These are phyloP conservation scores for Eucalyptus sp. DNA, from an alignment of 345 rosid species.

Conservation along the genomic window DNA sequence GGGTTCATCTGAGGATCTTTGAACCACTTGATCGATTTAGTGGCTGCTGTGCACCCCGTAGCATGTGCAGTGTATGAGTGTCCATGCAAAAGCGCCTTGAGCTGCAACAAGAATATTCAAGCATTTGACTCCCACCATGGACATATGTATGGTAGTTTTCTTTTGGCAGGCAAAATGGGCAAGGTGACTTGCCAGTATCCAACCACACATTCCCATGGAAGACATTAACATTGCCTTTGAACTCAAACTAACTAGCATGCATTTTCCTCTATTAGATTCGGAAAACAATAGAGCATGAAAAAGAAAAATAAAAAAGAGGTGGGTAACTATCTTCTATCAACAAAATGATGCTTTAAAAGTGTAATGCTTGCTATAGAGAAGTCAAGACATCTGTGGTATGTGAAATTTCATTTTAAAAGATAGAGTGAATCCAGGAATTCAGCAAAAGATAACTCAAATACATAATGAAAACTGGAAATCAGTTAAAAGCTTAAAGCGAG, in stretches of 20 bases:
- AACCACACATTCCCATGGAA: background rate
- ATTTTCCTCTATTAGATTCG: background rate
- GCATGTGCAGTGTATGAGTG: constrained; percentile 96
- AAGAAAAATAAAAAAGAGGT: background rate
- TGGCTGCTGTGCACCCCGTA: constrained; percentile 86
- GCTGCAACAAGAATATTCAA: constrained; percentile 21
- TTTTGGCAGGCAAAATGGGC: background rate
- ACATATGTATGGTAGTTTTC: background rate
- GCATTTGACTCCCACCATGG: background rate
- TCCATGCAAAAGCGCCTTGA: constrained; percentile 88
- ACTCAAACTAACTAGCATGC: background rate
- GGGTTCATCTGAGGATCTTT: constrained; percentile 66
- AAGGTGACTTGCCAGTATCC: background rate
- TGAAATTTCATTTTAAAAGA: background rate
- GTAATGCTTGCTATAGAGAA: background rate
- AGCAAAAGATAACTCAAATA: background rate
- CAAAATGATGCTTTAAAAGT: background rate
- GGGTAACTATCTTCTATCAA: background rate
- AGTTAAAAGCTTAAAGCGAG: background rate
- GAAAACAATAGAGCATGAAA: background rate
- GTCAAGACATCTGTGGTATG: background rate
- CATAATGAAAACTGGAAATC: background rate
- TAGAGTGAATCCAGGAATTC: background rate
- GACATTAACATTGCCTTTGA: background rate
- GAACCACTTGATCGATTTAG: constrained; percentile 75